Evolutionary conservation across 2,329 filamentous ascomycete species (phyloP), one percentile per base, ranked within the genome.

Genomic region (Exophiala bonariae): DNA sequence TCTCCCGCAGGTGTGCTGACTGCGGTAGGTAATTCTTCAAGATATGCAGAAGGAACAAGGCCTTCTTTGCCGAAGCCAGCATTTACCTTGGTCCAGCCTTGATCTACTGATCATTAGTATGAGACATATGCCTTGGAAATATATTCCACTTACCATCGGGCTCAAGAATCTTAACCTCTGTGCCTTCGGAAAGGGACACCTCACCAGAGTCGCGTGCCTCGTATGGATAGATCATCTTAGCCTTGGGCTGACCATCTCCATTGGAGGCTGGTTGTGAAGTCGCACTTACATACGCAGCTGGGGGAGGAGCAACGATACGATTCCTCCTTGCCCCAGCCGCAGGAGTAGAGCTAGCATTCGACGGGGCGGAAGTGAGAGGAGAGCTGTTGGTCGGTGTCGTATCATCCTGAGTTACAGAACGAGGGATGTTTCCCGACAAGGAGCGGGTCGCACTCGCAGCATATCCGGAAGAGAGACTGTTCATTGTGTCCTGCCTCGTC

Each of bases 211-310:
- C 86, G 43, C 77, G 85, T 7, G 85, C 87, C 54, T 95, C 85
- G 61, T 96, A 99, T 0, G 80, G 60, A 63, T 96, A 99, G 1
- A 96, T 59, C 91, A 97, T 95, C 68, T 85, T 95, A 38, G 87
- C 92, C 64, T 78, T 86, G 55, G 83, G 83, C 61, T 86, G 81
- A 19, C 54, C 61, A 7, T 61, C 47, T 42, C 60, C 68, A 16
- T 48, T 45, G 19, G 54, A 28, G 4, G 30, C 40, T 6, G 39
- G 35, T 7, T 38, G 32, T 26, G 23, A 26, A n/a, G 49, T 47
- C n/a, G 54, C 44, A n/a, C 62, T 70, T 51, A 93, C 77, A 62
- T 95, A 97, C 23, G 87, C 80, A 5, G 83, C 64, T 4, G 93
- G 93, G 3, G 93, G 93, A 10, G 93, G 93, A 4, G 93, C 93